Base-by-base conservation (phyloP, 805 yeast genomes). In the Wickerhamia fluorescens region DNA sequence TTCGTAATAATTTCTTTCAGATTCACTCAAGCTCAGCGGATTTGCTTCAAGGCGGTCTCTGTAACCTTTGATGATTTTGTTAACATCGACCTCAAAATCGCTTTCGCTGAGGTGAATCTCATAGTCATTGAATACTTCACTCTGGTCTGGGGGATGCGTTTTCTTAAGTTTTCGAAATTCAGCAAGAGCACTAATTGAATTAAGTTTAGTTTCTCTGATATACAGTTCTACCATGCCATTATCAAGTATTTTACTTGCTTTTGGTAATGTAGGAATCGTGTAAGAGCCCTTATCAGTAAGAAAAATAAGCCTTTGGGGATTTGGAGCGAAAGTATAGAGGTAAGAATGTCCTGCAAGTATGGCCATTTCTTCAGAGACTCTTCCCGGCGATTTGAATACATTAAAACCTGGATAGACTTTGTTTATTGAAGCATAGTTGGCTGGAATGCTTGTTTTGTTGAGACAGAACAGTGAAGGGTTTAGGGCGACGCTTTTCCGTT, bases 281-380 rank as follows among this genome's bases (percentile, higher is more conserved):
- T 54, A 60, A 2, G 56, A 45, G 6, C 66, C 68, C 7, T 54
- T 56, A 13, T 44, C 42, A 17, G 65, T 56, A 27, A 37, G 40
- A 27, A 49, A 50, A 11, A 49, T 35, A 13, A 50, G 31, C 15
- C 39, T 32, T 8, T 27, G 16, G 3, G 68, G 68, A 7, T 53
- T 43, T 4, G 65, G 63, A 1, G 64, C 44, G 23, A 29, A 36
- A 15, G 51, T 29, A 33, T 47, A 48, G 24, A 49, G 34, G 34
- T 35, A 39, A 4, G 51, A 37, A 28, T 39, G 42, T 3, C 53
- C 56, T 3, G 44, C 34, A 12, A 44, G n/a, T 6, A 25, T 25
- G n/a, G 49, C 47, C 14, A 31, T 29, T 5, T 40, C 33, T 5
- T 29, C 30, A 6, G 43, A 34, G 36, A 41, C 32, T 16, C 38